A percentile compares a stretch with the other conserved stretches of the same genome.
Conservation (phyloP, 306 rosid genomes). For the Cucurbita ficifolia region DNA sequence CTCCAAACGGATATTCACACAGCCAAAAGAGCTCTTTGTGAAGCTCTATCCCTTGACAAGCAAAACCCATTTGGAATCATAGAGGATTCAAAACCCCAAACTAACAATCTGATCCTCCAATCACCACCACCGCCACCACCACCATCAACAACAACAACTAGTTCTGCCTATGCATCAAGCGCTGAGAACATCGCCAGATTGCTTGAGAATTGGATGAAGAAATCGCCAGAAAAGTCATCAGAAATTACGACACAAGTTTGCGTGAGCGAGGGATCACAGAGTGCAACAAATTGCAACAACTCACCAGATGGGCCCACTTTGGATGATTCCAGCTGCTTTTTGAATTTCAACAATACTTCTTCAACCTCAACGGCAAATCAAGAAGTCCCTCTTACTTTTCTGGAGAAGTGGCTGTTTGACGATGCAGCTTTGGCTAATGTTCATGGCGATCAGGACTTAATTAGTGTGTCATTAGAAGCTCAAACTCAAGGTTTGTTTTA, state of each 20-base stretch:
- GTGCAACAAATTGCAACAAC: conserved; percentile 15
- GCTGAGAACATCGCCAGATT: conserved; percentile 55
- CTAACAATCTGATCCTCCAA: neutral
- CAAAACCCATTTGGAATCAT: too few species aligned
- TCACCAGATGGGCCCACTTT: conserved; percentile 6
- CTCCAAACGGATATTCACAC: conserved; percentile 76
- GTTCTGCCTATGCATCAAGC: conserved; percentile 54
- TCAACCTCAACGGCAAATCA: neutral
- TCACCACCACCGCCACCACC: neutral
- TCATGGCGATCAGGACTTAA: conserved; percentile 27
- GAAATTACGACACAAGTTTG: conserved; percentile 16
- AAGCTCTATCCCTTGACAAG: conserved; percentile 58
- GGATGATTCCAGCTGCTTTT: too few species aligned
- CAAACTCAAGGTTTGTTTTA: conserved; percentile 25
- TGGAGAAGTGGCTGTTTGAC: conserved; percentile 82
- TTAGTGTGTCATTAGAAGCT: conserved; percentile 35
- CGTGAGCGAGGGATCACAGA: conserved; percentile 38
- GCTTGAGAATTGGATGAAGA: conserved; percentile 65
- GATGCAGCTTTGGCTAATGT: conserved; percentile 39
- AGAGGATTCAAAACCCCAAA: conserved; percentile 15
- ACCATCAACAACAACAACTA: neutral
- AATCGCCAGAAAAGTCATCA: conserved; percentile 30
- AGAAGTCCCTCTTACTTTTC: conserved; percentile 47
- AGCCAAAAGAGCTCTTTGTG: conserved; percentile 76
- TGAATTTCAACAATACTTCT: too few species aligned